phyloP scores from a whole-genome alignment of 2,329 filamentous ascomycete genomes.

The Teratosphaeriaceae sp. region DNA sequence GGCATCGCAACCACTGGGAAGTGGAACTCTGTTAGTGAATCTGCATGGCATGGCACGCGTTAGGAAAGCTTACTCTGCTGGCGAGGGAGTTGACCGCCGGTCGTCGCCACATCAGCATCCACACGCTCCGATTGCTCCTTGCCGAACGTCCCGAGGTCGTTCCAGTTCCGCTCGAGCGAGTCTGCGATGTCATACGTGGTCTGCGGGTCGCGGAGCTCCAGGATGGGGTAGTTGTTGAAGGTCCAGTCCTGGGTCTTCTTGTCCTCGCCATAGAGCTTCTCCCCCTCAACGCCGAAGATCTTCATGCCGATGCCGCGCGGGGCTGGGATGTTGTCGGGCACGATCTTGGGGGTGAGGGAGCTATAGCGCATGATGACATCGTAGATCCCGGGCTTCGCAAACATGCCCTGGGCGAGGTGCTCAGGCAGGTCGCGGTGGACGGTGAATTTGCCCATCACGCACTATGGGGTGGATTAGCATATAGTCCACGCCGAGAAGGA shows the following conservation, averaged over 20 bases:
- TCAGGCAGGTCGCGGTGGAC: slow-evolving; percentile 28
- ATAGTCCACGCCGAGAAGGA: neutral
- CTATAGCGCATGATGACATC: slow-evolving; percentile 33
- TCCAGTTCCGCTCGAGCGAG: slow-evolving; percentile 29
- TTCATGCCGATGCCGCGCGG: slow-evolving; percentile 33
- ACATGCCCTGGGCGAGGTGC: slow-evolving; percentile 33
- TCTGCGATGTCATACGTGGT: slow-evolving; percentile 30
- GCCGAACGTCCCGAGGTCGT: slow-evolving; percentile 25
- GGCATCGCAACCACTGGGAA: slow-evolving; percentile 31
- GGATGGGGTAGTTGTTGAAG: slow-evolving; percentile 29
- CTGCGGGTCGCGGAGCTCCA: slow-evolving; percentile 25
- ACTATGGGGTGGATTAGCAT: slow-evolving; percentile 9
- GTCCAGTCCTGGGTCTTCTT: slow-evolving; percentile 31
- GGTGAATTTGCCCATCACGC: slow-evolving; percentile 28
- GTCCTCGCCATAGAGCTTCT: slow-evolving; percentile 31
- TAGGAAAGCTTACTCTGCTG: slow-evolving; percentile 26
- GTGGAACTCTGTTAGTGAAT: too few relatives aligned
- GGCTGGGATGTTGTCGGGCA: slow-evolving; percentile 29
- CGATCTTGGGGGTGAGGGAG: slow-evolving; percentile 31
- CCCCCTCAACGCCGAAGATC: slow-evolving; percentile 30
- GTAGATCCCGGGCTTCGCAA: slow-evolving; percentile 28
- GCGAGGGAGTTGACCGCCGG: slow-evolving; percentile 21
- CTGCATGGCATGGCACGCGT: too few relatives aligned
- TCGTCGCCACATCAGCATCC: slow-evolving; percentile 27
- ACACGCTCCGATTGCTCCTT: slow-evolving; percentile 23